These are phyloP conservation scores for Avena eriantha DNA, from an alignment of 176 grass and related monocot species.

Conservation along the genomic window DNA sequence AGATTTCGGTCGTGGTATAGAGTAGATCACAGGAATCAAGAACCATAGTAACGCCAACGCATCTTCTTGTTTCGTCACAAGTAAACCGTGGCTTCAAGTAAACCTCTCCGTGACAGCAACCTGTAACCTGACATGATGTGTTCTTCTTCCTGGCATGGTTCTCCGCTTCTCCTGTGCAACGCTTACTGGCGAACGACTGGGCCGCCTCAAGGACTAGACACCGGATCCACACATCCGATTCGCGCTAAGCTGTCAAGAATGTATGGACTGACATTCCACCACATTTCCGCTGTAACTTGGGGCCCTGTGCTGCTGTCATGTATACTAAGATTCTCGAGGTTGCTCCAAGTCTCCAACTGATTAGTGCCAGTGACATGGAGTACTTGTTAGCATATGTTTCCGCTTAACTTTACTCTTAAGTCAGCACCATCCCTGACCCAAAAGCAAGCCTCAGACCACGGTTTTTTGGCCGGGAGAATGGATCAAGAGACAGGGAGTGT, in stretches of 20 bases:
- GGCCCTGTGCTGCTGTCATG: conserved; percentile 20
- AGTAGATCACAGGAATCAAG: neutral
- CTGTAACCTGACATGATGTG: neutral
- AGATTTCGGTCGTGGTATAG: neutral
- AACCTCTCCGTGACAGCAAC: conserved; percentile 8
- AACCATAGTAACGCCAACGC: neutral
- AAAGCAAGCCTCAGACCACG: neutral
- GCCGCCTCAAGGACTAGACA: conserved; percentile 1
- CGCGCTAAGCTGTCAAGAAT: conserved; percentile 22
- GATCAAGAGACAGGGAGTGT: neutral
- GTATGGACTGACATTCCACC: conserved; percentile 23
- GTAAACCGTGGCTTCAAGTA: conserved; percentile 29
- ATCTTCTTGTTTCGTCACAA: neutral
- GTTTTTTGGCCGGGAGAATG: neutral
- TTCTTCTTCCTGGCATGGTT: neutral
- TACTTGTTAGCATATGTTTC: neutral
- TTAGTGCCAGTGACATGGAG: neutral
- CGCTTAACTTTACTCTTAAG: conserved; percentile 8
- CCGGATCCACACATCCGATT: conserved; percentile 13
- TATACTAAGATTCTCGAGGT: conserved; percentile 36
- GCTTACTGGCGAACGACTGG: neutral
- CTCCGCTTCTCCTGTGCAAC: neutral
- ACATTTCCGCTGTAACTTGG: conserved; percentile 23
- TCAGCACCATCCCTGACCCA: neutral
- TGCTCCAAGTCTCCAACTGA: conserved; percentile 2